Evolutionary conservation across 495 filamentous ascomycete genomes (phyloP), one percentile per base, ranked within the genome.

Genomic region (Aspergillus bertholletiae): DNA sequence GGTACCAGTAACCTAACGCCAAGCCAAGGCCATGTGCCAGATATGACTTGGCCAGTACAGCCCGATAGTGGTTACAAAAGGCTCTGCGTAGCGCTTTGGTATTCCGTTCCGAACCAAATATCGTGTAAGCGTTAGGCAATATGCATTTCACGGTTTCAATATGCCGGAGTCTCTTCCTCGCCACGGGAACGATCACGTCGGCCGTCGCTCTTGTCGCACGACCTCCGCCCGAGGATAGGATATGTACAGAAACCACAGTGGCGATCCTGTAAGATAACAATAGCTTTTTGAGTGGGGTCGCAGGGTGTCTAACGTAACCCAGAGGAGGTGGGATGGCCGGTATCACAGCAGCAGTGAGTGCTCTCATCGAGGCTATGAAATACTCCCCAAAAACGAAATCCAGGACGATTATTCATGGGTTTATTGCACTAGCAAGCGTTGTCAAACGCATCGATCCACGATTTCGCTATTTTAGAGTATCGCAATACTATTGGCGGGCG

Each of bases 391-490:
- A 9, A 32, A 11, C 9, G 2, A 32, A 24, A 5, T 0, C 13
- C 6, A 27, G 30, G 13, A 28, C 5, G 17, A 12, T 13, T 7
- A n/a, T 20, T 7, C 35, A 41, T 3, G n/a, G 44, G n/a, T 39
- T 61, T 12, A 67, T 35, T 28, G 7, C 17, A 39, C 21, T 54
- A 83, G 81, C 85, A 89, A 80, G 75, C 86, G 9, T 66, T 91
- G 5, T 67, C 74, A 6, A 86, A 89, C 57, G 76, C 74, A 24
- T 88, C 81, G 5, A 66, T 90, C 6, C 68, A 75, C 26, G 87
- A 90, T 60, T 90, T 90, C 58, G 30, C 88, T 28, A 85, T 90
- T 39, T 59, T 92, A 17, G 88, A 92, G 53, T 83, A 84, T 57
- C 82, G 82, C 46, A 71, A 78, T 57, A 73, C 80, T 11, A 80